A percentile compares a stretch with the other conserved stretches of the same genome.
Evolutionary conservation across 306 rosid genomes (phyloP).

Genomic region (Quillaja saponaria): DNA sequence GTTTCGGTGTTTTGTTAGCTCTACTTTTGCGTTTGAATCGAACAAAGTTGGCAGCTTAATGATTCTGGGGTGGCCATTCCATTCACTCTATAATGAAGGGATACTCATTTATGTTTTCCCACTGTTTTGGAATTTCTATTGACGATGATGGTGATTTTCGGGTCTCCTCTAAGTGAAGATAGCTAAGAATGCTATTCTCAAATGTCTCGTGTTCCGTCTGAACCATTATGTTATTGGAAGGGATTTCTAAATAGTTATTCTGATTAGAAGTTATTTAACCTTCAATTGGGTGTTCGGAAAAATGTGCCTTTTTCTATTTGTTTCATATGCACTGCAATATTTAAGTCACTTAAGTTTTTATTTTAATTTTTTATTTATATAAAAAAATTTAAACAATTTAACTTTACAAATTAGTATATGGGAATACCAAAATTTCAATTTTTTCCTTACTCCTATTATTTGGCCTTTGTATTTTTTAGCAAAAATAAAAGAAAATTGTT

Average conservation of each 20-base stretch:
- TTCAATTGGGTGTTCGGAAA: constrained; percentile 24
- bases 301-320: background rate
- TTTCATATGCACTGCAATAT: constrained; percentile 2
- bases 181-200: constrained; percentile 31
- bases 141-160: background rate
- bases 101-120: constrained; percentile 8
- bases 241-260: constrained; percentile 8
- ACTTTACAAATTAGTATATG: constrained; percentile 9
- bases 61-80: constrained; percentile 25
- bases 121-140: constrained; percentile 11
- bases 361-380: no score
- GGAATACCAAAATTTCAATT: constrained; percentile 6
- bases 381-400: background rate
- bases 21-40: constrained; percentile 33
- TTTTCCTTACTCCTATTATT: constrained; percentile 5
- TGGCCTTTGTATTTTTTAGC: constrained; percentile 3
- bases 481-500: no score
- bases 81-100: constrained; percentile 18
- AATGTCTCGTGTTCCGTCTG: constrained; percentile 8
- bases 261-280: constrained; percentile 2
- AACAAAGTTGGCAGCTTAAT: constrained; percentile 12
- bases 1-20: constrained; percentile 13
- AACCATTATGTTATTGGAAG: constrained; percentile 13
- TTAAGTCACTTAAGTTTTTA: constrained; percentile 21
- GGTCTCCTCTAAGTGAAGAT: constrained; percentile 24